Base-by-base conservation (phyloP, 164 flowering plant species). In the Berberis thunbergii region DNA sequence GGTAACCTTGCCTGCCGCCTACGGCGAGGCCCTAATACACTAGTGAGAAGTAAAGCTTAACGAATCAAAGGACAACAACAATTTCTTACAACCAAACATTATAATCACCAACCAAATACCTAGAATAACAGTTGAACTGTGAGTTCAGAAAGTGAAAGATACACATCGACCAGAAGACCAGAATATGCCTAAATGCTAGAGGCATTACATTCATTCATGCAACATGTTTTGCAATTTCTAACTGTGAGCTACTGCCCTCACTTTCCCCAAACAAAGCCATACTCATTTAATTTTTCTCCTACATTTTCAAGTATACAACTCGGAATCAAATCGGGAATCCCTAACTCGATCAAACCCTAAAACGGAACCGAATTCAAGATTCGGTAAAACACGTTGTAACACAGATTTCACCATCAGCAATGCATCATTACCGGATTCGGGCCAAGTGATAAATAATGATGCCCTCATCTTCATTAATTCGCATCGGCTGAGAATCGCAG, bases 391-490 rank as follows among this genome's bases (percentile, higher is more conserved):
- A 67, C 69, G 66, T 63, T 54, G 69, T 7, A 78, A 67, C 60
- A 88, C 53, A 63, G 85, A 77, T 69, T 70, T 83, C 6, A 90
- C 61, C 52, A 82, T 44, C 12, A 75, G 60, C 48, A 73, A 71
- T 13, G 69, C 86, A 52, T 82, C 70, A 64, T 59, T 59, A 59
- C 83, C 90, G 42, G 56, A 72, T 64, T 80, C 82, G 45, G 95
- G 97, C 97, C 95, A 88, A 8, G 88, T 70, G 55, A 84, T 80
- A 62, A 81, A 81, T 4, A 88, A 62, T 1, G 84, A 75, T 44
- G 81, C 95, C 52, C 64, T 74, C 59, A 86, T 78, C 64, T 79
- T 85, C 79, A 41, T 82, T 72, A 85, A 56, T 69, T 90, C 74
- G 64, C 95, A 86, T 50, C 79, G 73, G 9, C 72, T 70, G 72